Conservation (phyloP, 257 asterid species). For the Dorcoceras hygrometricum region DNA sequence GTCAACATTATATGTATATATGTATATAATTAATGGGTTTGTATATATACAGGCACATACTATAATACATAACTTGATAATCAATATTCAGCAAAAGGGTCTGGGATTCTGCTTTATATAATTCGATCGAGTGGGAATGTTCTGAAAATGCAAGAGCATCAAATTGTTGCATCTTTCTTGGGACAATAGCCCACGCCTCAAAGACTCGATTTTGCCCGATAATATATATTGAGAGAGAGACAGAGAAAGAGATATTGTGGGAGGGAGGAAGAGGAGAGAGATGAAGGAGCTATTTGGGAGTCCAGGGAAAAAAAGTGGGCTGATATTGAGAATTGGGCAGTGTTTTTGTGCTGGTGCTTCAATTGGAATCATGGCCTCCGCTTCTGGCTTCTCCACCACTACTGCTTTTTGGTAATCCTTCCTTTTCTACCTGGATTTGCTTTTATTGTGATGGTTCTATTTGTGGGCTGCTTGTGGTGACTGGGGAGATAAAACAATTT, state of each 20-base stretch:
- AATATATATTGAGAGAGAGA: slow-evolving; percentile 12
- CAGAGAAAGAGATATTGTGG: not conserved
- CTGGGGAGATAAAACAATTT: slow-evolving; percentile 17
- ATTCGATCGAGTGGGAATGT: slow-evolving; percentile 32
- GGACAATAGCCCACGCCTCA: slow-evolving; percentile 27
- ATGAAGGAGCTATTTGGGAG: slow-evolving; percentile 83
- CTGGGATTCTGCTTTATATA: slow-evolving; percentile 14
- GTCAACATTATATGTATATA: slow-evolving; percentile 1
- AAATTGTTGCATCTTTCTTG: slow-evolving; percentile 25
- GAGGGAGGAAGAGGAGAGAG: slow-evolving; percentile 27
- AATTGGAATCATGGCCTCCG: slow-evolving; percentile 74
- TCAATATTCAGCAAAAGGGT: slow-evolving; percentile 20
- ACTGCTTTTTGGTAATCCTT: slow-evolving; percentile 75
- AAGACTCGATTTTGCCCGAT: slow-evolving; percentile 41
- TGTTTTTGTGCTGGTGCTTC: slow-evolving; percentile 54
- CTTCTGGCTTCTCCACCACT: slow-evolving; percentile 73
- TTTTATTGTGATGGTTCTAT: not conserved
- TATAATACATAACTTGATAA: slow-evolving; percentile 13
- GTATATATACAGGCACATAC: slow-evolving; percentile 4
- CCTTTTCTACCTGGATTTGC: not conserved
- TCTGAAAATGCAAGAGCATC: slow-evolving; percentile 29
- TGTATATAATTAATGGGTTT: not conserved
- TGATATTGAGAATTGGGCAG: slow-evolving; percentile 61
- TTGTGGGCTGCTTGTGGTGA: slow-evolving; percentile 22
- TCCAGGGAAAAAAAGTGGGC: slow-evolving; percentile 86